These are phyloP conservation scores for Yamadazyma spencermartinsiae DNA, from an alignment of 1,139 yeast genomes.

Conservation along the genomic window DNA sequence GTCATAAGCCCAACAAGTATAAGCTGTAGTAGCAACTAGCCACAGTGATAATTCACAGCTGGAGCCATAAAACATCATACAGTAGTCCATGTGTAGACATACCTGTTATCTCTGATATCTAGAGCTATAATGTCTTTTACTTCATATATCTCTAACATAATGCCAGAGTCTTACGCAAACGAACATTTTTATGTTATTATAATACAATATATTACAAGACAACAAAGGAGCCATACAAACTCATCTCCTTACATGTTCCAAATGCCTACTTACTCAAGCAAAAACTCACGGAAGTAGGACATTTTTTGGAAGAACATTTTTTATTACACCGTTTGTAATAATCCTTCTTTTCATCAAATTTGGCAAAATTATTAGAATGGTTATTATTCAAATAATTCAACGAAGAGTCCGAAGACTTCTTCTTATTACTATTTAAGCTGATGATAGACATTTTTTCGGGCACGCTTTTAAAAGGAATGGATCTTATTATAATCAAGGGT, in stretches of 20 bases:
- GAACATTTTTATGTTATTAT: conserved; percentile 2
- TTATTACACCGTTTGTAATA: conserved; percentile 40
- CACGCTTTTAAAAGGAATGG: background rate
- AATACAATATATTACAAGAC: conserved; percentile 3
- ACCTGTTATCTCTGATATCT: no score
- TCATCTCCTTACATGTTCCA: background rate
- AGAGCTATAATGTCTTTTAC: no score
- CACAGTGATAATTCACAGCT: no score
- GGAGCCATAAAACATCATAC: no score
- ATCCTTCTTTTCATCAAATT: conserved; percentile 47
- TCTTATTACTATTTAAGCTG: conserved; percentile 15
- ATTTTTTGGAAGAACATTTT: conserved; percentile 17
- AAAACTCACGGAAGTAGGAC: conserved; percentile 38
- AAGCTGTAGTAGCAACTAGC: no score
- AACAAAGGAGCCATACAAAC: conserved; percentile 1
- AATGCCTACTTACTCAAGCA: conserved; percentile 36
- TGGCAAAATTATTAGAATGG: conserved; percentile 17
- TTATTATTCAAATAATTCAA: conserved; percentile 9
- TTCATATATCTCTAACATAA: no score
- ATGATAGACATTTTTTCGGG: conserved; percentile 13
- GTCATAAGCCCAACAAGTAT: no score
- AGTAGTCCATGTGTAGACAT: no score
- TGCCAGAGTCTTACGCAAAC: conserved; percentile 3
- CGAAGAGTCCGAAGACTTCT: conserved; percentile 17
- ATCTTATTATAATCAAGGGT: background rate